Base-by-base conservation (phyloP, 306 rosid genomes). In the Vigna radiata region DNA sequence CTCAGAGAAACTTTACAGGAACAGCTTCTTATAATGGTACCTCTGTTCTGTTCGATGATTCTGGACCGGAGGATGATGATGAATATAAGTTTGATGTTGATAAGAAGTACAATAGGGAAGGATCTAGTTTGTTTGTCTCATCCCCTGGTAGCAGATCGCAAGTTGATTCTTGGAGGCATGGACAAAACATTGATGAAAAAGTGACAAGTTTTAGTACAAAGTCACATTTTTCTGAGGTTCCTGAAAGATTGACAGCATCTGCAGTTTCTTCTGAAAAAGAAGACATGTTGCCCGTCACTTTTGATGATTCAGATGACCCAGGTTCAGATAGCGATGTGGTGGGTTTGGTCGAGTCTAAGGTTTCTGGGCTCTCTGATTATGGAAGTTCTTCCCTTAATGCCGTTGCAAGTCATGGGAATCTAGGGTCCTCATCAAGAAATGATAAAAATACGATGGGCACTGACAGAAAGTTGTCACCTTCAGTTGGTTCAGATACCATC, bases 261-360 rank as follows among this genome's bases (percentile, higher is more conserved):
- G 37, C 78, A 41, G 85, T 73, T 75, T 77, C 88, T 85, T 70
- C 85, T 66, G 88, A 83, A 52, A 85, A 83, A 69, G 81, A 87
- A 81, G 90, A 84, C 54, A n/a, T 67, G 16, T 64, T 72, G 41
- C 89, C 88, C 56, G 90, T 79, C 55, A 62, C 96, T 76, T 95
- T 79, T 86, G 97, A 92, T 84, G 92, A 89, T 83, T 95, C 96
- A 68, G 90, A 94, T 79, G 90, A 90, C 77, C 68, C 87, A 44
- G 80, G 86, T 77, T 91, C 98, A 17, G 95, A 89, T 65, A 76
- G 84, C 52, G 97, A 89, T 73, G 86, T 82, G 62, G 86, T 82
- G 62, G 84, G 90, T 77, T 14, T 76, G 37, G 65, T 18, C 48
- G 82, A 70, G 68, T 88, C 91, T 49, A 80, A 77, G 73, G 77